Evolutionary conservation across 148 eudicot genomes (phyloP).

Genomic region (Diospyros kaki): DNA sequence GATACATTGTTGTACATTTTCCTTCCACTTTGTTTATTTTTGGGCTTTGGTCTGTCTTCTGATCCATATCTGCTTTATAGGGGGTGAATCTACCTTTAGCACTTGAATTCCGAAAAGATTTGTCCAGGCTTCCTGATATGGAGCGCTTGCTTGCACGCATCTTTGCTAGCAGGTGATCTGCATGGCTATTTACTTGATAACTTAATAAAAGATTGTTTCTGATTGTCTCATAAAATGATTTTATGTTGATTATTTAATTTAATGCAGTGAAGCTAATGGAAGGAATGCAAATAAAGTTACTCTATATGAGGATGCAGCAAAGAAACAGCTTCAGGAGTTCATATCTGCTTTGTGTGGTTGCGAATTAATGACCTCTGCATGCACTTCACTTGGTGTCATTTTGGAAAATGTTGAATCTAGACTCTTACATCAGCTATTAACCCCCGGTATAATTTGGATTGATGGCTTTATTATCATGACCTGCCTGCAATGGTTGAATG

Average conservation of each 20-base stretch:
- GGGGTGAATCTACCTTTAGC: slow-evolving; percentile 53
- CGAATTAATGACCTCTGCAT: slow-evolving; percentile 66
- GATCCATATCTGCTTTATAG: slow-evolving; percentile 30
- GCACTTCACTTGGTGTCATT: slow-evolving; percentile 65
- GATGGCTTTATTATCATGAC: neutral
- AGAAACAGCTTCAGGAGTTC: slow-evolving; percentile 92
- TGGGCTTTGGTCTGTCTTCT: slow-evolving; percentile 14
- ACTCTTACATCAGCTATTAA: slow-evolving; percentile 62
- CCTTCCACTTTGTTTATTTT: neutral
- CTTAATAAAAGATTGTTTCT: neutral
- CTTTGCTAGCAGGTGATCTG: slow-evolving; percentile 71
- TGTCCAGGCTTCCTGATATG: slow-evolving; percentile 85
- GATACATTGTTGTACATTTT: neutral
- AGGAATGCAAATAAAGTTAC: slow-evolving; percentile 80
- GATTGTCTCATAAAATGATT: neutral
- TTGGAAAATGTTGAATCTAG: slow-evolving; percentile 54
- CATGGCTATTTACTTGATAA: neutral
- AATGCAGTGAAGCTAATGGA: slow-evolving; percentile 84
- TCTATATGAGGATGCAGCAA: slow-evolving; percentile 91
- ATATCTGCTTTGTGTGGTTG: slow-evolving; percentile 85
- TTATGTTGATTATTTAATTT: slow-evolving; percentile 8
- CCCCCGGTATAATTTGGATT: slow-evolving; percentile 55
- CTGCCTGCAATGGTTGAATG: neutral
- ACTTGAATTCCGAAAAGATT: slow-evolving; percentile 75
- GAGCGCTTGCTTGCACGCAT: slow-evolving; percentile 85